Base-by-base conservation (phyloP, 192 early-diverging fungal species). In the Spizellomyces punctatus region DNA sequence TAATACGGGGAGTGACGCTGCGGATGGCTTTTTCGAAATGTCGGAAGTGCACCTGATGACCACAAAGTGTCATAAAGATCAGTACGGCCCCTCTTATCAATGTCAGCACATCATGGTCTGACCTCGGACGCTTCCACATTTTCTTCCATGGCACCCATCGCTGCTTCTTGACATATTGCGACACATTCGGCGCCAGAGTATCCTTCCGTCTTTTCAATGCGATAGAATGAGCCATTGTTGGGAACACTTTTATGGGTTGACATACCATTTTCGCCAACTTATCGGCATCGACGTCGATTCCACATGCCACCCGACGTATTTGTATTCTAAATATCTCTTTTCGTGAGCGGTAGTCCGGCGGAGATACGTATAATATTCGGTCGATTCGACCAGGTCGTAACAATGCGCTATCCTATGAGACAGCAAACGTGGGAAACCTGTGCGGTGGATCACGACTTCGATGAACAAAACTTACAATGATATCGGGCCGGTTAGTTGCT, bases 401-500 rank as follows among this genome's bases (percentile, higher is more conserved):
- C 22, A 99, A 79, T 2, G 93, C 98, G 36, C 87, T 84, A 64
- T 99, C 97, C 92, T 91, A 46, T 17, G 0, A 36, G 27, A 36
- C 27, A 36, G 27, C 27, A 36, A 14, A 9, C 16, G 46, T 16
- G 3, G 21, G 12, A 42, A 14, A 0, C 17, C 17, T n/a, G 54
- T n/a, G 46, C 21, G 8, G 1, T 17, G 17, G 8, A 1, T 45
- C 2, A 27, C 72, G 73, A 54, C 17, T 4, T 63, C 46, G 17
- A 17, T 27, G 4, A 10, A 55, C 49, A 50, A 43, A 17, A 72
- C 82, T 41, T 72, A 89, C 90, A 54, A 99, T 91, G 58, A 97
- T 93, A 78, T 99, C 97, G 0, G 97, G 97, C 16, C 97, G 90
- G 77, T 99, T 99, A 0, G 97, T 99, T 5, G 97, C 97, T 4